A percentile compares a stretch with the other conserved stretches of the same genome.
These are phyloP conservation scores for Salix udensis DNA, from an alignment of 345 rosid genomes.

Conservation along the genomic window DNA sequence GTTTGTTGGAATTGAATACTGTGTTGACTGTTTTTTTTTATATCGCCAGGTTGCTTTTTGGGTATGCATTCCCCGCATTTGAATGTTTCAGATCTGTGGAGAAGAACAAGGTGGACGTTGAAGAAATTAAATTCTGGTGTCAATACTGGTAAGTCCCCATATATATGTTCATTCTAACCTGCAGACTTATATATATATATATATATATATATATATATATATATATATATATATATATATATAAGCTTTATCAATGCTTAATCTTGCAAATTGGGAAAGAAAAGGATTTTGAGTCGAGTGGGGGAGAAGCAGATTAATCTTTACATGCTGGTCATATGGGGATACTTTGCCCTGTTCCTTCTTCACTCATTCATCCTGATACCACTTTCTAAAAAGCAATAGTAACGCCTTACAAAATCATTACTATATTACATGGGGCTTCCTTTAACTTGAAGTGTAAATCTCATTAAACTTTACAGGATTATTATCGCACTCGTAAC, in stretches of 20 bases:
- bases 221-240: too few relatives aligned
- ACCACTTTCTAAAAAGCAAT: neutral
- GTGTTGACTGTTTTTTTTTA: neutral
- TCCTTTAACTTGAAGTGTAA: neutral
- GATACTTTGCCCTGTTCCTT: neutral
- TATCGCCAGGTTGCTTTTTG: conserved; percentile 59
- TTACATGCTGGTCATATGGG: neutral
- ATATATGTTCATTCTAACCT: neutral
- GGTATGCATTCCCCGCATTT: conserved; percentile 89
- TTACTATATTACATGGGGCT: neutral
- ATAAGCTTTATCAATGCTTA: neutral
- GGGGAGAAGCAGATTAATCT: neutral
- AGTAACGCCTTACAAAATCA: neutral
- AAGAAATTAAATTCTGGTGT: conserved; percentile 90
- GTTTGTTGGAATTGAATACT: neutral
- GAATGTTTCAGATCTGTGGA: conserved; percentile 83
- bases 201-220: neutral
- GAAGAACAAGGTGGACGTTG: conserved; percentile 70
- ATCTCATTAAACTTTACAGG: conserved; percentile 43
- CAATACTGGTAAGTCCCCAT: conserved; percentile 64
- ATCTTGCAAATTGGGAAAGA: neutral
- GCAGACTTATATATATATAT: neutral
- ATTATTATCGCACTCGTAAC: conserved; percentile 67
- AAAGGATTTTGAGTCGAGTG: neutral
- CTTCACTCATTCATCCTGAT: neutral